Evolutionary conservation across 805 yeast genomes (phyloP), one percentile per base, ranked within the genome.

Genomic region (Candida coquimbonensis): DNA sequence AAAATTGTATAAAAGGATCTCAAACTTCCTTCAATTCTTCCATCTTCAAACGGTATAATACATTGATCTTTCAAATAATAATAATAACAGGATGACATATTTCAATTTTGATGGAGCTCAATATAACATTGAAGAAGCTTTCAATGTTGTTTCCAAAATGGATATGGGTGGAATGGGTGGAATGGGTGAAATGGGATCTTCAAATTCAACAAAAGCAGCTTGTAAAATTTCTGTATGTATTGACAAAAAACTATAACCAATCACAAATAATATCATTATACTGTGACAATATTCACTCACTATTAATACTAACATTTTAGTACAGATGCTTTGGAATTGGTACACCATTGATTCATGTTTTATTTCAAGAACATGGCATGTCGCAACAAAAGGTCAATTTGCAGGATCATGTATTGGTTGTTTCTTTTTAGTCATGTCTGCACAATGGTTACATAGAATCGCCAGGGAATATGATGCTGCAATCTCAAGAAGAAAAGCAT

Each of bases 321-420:
- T 14, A 3, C 34, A 51, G 47, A 82, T 82, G 88, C 61, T 78
- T 49, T 83, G 88, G 87, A 83, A 82, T 59, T 82, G 88, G 87
- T 68, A 78, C 53, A 80, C 85, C 0, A 69, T 81, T 27, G 81
- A 82, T 52, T 65, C 81, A 6, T 83, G 87, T 58, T 82, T 82
- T 56, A 68, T 83, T 49, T 72, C 86, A 8, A 66, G 61, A 39
- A 64, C 81, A 29, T 82, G 89, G 89, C 85, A 78, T 48, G 77
- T 78, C 39, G 68, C 62, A 14, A 66, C 80, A 3, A 67, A 66
- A 45, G 83, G 81, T 1, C 78, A 71, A 63, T 82, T 82, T 65
- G 87, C 85, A 4, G 87, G 87, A n/a, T 72, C 85, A 1, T 83
- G 88, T 63, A 68, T 83, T 29, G 87, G 87, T n/a, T 77, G 79